Percentiles rank a stretch among this genome's conserved stretches.
Conservation (phyloP, 768 basidiomycete genomes). For the Lepiota subincarnata region DNA sequence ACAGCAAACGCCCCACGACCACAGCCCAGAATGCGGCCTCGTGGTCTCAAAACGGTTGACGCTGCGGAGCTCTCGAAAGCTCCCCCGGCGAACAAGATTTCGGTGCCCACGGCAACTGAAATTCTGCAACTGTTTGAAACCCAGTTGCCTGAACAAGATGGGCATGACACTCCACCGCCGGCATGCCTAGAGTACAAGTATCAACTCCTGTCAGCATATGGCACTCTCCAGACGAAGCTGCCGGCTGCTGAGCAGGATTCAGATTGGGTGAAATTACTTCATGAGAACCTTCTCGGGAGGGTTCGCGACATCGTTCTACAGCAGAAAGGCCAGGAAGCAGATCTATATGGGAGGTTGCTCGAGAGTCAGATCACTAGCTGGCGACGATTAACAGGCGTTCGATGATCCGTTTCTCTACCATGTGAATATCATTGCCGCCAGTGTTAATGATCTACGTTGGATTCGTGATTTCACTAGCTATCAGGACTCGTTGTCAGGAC, state of each 20-base stretch:
- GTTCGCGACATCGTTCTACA: slow-evolving; percentile 19
- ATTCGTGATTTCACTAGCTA: neutral
- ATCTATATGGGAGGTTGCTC: slow-evolving; percentile 6
- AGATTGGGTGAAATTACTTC: slow-evolving; percentile 28
- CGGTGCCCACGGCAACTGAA: neutral
- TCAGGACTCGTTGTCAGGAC: neutral
- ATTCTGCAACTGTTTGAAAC: slow-evolving; percentile 5
- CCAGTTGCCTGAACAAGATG: neutral
- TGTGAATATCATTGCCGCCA: neutral
- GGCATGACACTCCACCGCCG: neutral
- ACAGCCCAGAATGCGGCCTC: slow-evolving; percentile 8
- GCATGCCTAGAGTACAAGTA: slow-evolving; percentile 29
- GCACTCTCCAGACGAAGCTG: slow-evolving; percentile 26
- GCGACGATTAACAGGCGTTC: neutral
- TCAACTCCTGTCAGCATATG: slow-evolving; percentile 34
- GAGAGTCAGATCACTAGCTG: slow-evolving; percentile 6
- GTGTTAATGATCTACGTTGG: neutral
- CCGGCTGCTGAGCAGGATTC: slow-evolving; percentile 24
- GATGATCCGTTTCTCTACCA: neutral
- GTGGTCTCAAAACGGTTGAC: neutral
- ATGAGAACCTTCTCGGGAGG: slow-evolving; percentile 20
- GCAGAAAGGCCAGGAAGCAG: slow-evolving; percentile 11
- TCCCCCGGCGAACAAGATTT: neutral
- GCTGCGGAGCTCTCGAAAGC: neutral
- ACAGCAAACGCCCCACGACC: slow-evolving; percentile 3